Evolutionary conservation across 1,284 basidiomycete species (phyloP).

Genomic region (Trametes sp.): DNA sequence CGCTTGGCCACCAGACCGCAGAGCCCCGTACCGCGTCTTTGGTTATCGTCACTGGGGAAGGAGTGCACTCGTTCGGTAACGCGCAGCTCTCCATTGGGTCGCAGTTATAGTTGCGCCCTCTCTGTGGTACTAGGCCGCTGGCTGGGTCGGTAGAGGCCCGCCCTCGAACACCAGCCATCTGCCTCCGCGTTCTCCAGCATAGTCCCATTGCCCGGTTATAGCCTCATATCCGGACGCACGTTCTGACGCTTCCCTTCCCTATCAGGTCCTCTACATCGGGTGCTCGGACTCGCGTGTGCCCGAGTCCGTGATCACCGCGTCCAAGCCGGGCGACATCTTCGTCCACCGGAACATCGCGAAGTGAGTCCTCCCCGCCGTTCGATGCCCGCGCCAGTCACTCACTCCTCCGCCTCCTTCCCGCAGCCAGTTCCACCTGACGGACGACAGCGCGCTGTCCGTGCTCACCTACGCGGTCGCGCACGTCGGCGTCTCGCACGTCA

Average conservation of each 20-base stretch:
- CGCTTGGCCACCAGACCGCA: neutral
- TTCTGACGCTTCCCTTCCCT: conserved; percentile 9
- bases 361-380: conserved; percentile 43
- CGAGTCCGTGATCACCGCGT: conserved; percentile 60
- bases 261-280: conserved; percentile 76
- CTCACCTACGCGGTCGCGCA: conserved; percentile 83
- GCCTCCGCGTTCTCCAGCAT: too few species aligned
- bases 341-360: conserved; percentile 75
- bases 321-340: conserved; percentile 73
- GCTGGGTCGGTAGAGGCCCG: neutral
- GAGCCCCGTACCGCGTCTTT: too few species aligned
- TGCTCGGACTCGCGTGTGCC: conserved; percentile 76
- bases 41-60: too few species aligned
- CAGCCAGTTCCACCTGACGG: conserved; percentile 83
- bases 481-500: conserved; percentile 85
- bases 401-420: conserved; percentile 26
- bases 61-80: too few species aligned
- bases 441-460: conserved; percentile 82
- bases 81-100: neutral
- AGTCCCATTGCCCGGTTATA: neutral
- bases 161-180: neutral
- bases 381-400: too few species aligned
- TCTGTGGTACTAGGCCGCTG: neutral
- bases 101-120: neutral
- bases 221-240: neutral